A percentile compares a stretch with the other conserved stretches of the same genome.
Conservation (phyloP, 169 alveolate genomes). For the Cryptosporidium ryanae region DNA sequence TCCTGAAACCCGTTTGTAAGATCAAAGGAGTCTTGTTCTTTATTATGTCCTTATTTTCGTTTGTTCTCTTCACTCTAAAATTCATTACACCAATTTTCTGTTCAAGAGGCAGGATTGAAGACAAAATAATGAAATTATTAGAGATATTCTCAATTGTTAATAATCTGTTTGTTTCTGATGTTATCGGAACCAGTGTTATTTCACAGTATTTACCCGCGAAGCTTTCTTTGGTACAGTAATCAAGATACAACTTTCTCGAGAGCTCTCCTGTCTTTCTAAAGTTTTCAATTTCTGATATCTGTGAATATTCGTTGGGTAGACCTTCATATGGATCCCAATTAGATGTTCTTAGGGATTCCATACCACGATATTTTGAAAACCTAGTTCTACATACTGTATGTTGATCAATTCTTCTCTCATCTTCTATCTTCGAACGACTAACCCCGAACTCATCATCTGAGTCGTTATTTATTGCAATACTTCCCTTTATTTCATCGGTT, state of each 20-base stretch:
- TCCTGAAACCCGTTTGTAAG: conserved; percentile 89
- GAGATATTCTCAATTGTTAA: conserved; percentile 40
- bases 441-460: conserved; percentile 61
- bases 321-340: conserved; percentile 88
- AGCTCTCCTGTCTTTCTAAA: conserved; percentile 76
- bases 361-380: conserved; percentile 85
- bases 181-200: conserved; percentile 12
- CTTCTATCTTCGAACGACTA: neutral
- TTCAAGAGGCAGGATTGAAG: conserved; percentile 88
- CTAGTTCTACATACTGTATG: conserved; percentile 72
- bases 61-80: conserved; percentile 82
- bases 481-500: conserved; percentile 87
- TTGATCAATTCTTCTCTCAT: conserved; percentile 29
- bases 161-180: conserved; percentile 13
- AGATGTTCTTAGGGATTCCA: conserved; percentile 85
- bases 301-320: conserved; percentile 86
- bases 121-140: conserved; percentile 79
- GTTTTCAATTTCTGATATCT: conserved; percentile 84
- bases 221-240: conserved; percentile 17
- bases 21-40: conserved; percentile 81
- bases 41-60: conserved; percentile 80
- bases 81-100: conserved; percentile 87
- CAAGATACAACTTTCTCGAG: conserved; percentile 40
- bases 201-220: conserved; percentile 30
- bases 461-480: conserved; percentile 80